Conservation (phyloP, 805 yeast species). For the Starmerella tilneyi region DNA sequence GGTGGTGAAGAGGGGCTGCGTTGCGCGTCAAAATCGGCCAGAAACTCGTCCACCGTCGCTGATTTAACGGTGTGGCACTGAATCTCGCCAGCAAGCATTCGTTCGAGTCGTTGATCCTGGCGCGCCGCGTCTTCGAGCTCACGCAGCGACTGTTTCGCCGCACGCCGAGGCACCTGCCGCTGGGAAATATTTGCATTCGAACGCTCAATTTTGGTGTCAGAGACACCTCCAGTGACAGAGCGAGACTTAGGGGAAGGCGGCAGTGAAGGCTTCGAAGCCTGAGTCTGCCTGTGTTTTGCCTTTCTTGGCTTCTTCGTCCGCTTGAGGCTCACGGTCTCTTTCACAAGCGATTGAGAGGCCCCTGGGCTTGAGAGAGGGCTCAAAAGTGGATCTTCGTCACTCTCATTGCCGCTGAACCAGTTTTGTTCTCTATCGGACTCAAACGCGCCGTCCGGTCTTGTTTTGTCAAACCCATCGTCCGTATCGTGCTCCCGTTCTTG, state of each 20-base stretch:
- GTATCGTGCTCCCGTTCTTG: background rate
- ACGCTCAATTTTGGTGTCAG: background rate
- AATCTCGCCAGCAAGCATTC: conserved; percentile 16
- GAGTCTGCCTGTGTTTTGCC: background rate
- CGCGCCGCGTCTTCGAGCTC: conserved; percentile 15
- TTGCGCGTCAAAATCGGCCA: conserved; percentile 6
- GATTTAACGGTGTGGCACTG: conserved; percentile 12
- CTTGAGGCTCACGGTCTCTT: background rate
- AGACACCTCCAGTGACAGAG: background rate
- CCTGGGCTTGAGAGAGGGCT: conserved; percentile 3
- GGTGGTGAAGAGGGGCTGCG: conserved; percentile 2
- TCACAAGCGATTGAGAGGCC: background rate
- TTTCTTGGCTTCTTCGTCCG: background rate
- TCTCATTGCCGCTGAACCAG: background rate
- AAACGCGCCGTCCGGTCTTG: background rate
- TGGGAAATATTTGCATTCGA: background rate
- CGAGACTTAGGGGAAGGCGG: too few species aligned
- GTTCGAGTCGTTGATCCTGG: conserved; percentile 16
- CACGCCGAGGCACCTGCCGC: background rate
- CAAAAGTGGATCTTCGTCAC: background rate
- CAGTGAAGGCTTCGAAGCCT: too few species aligned
- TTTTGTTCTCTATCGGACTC: conserved; percentile 1
- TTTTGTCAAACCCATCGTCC: background rate
- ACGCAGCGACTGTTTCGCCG: conserved; percentile 10
- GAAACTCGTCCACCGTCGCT: conserved; percentile 15